Evolutionary conservation across 768 basidiomycete genomes (phyloP), one percentile per base, ranked within the genome.

Genomic region (Boletus subparvulus): DNA sequence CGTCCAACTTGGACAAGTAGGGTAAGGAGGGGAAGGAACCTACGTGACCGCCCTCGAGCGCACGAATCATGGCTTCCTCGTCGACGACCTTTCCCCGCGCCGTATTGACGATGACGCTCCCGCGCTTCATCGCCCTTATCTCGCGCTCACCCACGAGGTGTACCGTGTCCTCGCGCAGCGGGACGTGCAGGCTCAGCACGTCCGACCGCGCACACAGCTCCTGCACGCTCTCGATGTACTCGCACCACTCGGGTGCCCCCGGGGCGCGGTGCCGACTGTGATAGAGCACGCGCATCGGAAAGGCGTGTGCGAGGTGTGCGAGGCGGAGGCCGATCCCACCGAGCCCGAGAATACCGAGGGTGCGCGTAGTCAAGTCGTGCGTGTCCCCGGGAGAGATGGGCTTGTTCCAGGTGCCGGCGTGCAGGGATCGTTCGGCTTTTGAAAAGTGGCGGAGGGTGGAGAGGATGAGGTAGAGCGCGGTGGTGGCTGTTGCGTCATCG

Each of bases 41-140:
- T 68, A 94, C 92, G 72, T 96, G 92, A 12, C 92, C 92, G 62
- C 88, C 87, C 66, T 92, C 86, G 50, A 98, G 72, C 24, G 93
- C 93, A 30, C 80, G 80, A 58, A 96, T 89, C 77, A 98, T 77
- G 5, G 92, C 94, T 7, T 82, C 84, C 72, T 96, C 92, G 60
- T 96, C 90, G 35, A 97, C 80, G 26, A 96, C 84, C 66, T 89
- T 94, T 12, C 94, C 94, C n/a, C 94, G 76, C 21, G 93, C 92
- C 3, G 92, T 94, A 71, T 94, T 94, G 58, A 94, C 81, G 65
- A 95, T 81, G 51, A 92, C 80, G 3, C 84, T 80, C 6, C 90
- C 89, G 43, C 80, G 83, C 75, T 90, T 94, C 77, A 96, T 76
- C 62, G 79, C 77, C 47, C 87, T 76, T 54, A 96, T 92, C 78